phyloP scores from a whole-genome alignment of 805 yeast species.

The Wickerhamomyces bovis region DNA sequence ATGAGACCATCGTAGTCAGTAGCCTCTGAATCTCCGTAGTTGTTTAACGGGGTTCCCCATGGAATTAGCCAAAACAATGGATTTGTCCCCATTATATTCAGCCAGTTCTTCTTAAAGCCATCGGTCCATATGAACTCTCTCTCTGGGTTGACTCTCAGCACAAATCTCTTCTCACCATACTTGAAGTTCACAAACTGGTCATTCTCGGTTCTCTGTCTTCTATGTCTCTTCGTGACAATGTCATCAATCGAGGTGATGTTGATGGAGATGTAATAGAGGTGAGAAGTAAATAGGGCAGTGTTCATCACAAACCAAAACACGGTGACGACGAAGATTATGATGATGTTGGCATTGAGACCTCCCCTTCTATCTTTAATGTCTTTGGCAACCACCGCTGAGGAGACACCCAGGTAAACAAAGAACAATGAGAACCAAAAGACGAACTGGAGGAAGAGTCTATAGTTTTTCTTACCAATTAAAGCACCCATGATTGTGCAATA shows the following conservation, averaged over 20 bases:
- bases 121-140: slow-evolving; percentile 16
- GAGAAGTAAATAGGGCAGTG: slow-evolving; percentile 35
- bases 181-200: slow-evolving; percentile 24
- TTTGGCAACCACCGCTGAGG: slow-evolving; percentile 30
- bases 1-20: slow-evolving; percentile 14
- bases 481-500: slow-evolving; percentile 74
- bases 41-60: slow-evolving; percentile 10
- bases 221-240: slow-evolving; percentile 31
- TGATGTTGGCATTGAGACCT: slow-evolving; percentile 40
- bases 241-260: slow-evolving; percentile 61
- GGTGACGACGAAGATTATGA: slow-evolving; percentile 39
- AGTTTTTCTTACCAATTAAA: slow-evolving; percentile 65
- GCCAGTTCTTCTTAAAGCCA: slow-evolving; percentile 21
- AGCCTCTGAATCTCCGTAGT: slow-evolving; percentile 1
- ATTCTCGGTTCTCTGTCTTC: slow-evolving; percentile 14
- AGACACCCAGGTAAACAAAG: slow-evolving; percentile 34
- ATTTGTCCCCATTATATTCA: slow-evolving; percentile 25
- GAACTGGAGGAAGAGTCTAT: slow-evolving; percentile 51
- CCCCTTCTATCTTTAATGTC: slow-evolving; percentile 19
- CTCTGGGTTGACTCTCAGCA: slow-evolving; percentile 27
- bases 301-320: slow-evolving; percentile 43
- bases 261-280: slow-evolving; percentile 35
- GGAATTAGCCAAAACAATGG: slow-evolving; percentile 28
- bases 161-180: slow-evolving; percentile 34
- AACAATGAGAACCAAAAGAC: slow-evolving; percentile 31